Percentiles rank a stretch among this genome's conserved stretches.
Conservation (phyloP, 2,329 filamentous ascomycete genomes). For the Keithomyces neogunnii region DNA sequence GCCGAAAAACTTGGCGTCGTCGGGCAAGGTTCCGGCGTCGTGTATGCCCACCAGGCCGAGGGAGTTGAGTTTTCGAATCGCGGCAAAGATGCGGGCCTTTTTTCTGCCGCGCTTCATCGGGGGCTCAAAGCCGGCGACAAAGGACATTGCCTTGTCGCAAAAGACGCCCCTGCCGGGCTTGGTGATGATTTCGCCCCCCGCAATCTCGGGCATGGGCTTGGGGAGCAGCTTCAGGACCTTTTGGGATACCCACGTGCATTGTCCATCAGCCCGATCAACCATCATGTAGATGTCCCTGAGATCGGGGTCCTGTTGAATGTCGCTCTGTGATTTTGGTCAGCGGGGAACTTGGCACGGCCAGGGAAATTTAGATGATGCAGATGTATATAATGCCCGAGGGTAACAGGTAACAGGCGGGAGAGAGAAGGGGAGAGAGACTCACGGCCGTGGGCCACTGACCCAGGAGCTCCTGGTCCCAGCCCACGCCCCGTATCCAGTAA, state of each 20-base stretch:
- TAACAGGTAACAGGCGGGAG: no score
- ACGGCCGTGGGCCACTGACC: slow-evolving; percentile 58
- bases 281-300: slow-evolving; percentile 55
- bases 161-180: slow-evolving; percentile 59
- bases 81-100: slow-evolving; percentile 44
- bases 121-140: slow-evolving; percentile 46
- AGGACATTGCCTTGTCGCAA: slow-evolving; percentile 65
- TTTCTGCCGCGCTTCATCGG: slow-evolving; percentile 45
- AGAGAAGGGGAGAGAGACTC: slow-evolving; percentile 17
- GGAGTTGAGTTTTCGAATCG: slow-evolving; percentile 54
- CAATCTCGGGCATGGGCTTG: slow-evolving; percentile 39
- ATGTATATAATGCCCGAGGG: no score
- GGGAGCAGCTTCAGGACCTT: slow-evolving; percentile 55
- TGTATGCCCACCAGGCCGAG: slow-evolving; percentile 62
- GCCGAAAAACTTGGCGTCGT: slow-evolving; percentile 45
- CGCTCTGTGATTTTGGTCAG: slow-evolving; percentile 27
- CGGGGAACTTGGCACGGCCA: no score
- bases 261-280: slow-evolving; percentile 61
- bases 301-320: slow-evolving; percentile 42
- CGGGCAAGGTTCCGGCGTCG: slow-evolving; percentile 54
- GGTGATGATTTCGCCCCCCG: slow-evolving; percentile 55
- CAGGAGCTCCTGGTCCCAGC: slow-evolving; percentile 62
- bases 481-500: slow-evolving; percentile 58
- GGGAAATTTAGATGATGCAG: no score
- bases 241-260: slow-evolving; percentile 62